phyloP scores from a whole-genome alignment of 805 yeast genomes.

The Lipomyces yamanashiensis region DNA sequence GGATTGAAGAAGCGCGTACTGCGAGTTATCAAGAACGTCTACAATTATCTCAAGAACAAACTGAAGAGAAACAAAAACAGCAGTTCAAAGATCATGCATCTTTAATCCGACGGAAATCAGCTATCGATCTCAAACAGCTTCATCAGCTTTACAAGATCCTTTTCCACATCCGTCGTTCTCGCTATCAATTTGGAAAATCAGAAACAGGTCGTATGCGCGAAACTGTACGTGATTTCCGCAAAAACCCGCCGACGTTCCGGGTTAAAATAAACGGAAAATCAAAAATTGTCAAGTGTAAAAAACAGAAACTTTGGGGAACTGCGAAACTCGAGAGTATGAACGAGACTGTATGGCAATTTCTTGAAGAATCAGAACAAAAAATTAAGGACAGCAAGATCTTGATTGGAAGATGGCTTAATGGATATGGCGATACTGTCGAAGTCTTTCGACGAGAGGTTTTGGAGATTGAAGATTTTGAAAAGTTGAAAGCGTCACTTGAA shows the following conservation, averaged over 20 bases:
- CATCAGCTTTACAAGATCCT: conserved; percentile 1
- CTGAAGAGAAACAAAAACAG: conserved; percentile 1
- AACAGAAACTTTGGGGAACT: conserved; percentile 89
- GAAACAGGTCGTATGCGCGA: conserved; percentile 60
- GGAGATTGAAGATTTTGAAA: conserved; percentile 16
- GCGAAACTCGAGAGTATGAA: conserved; percentile 66
- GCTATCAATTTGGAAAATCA: conserved; percentile 19
- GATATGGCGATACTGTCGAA: conserved; percentile 33
- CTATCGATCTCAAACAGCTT: not conserved
- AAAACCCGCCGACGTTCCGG: conserved; percentile 62
- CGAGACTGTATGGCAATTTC: conserved; percentile 67
- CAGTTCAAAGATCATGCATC: not conserved
- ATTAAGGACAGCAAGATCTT: conserved; percentile 57
- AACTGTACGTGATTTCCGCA: conserved; percentile 57
- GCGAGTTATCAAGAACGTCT: conserved; percentile 52
- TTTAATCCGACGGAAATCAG: not conserved
- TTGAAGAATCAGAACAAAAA: conserved; percentile 78
- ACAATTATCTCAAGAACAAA: not conserved
- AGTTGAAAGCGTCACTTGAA: conserved; percentile 13
- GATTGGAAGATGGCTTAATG: conserved; percentile 33
- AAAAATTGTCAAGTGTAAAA: conserved; percentile 63
- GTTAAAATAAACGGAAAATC: conserved; percentile 58
- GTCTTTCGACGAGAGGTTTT: conserved; percentile 5
- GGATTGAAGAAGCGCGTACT: conserved; percentile 62
- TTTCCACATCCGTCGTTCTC: conserved; percentile 18